phyloP scores from a whole-genome alignment of 2,329 filamentous ascomycete genomes.

The Curvularia hawaiiensis region DNA sequence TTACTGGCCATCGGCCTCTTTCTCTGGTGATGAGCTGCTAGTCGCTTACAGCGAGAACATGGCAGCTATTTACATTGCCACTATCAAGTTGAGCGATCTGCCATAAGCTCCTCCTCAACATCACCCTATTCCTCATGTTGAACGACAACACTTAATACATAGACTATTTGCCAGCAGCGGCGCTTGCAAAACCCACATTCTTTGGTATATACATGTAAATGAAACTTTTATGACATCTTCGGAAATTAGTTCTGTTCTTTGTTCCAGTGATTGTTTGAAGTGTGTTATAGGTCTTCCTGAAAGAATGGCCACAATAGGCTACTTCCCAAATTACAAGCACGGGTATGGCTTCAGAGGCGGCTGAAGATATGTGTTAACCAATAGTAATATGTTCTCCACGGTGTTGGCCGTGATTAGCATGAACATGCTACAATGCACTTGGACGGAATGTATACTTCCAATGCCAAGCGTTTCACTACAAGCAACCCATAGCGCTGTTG shows the following conservation, averaged over 20 bases:
- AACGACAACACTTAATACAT: neutral
- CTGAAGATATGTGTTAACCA: no score
- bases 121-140: neutral
- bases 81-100: neutral
- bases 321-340: neutral
- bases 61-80: neutral
- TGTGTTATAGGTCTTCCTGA: neutral
- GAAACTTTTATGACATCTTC: neutral
- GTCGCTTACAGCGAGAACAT: neutral
- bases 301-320: neutral
- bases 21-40: neutral
- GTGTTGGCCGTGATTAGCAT: no score
- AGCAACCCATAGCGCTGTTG: no score
- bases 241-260: no score
- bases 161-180: neutral
- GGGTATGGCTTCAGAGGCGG: neutral
- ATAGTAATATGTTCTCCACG: no score
- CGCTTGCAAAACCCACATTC: neutral
- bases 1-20: neutral
- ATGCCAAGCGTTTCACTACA: no score
- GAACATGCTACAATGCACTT: no score
- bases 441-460: no score
- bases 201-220: neutral
- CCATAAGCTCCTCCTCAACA: neutral
- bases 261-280: neutral